Evolutionary conservation across 2,329 filamentous ascomycete genomes (phyloP).

Genomic region (Dactylellina drechsleri): DNA sequence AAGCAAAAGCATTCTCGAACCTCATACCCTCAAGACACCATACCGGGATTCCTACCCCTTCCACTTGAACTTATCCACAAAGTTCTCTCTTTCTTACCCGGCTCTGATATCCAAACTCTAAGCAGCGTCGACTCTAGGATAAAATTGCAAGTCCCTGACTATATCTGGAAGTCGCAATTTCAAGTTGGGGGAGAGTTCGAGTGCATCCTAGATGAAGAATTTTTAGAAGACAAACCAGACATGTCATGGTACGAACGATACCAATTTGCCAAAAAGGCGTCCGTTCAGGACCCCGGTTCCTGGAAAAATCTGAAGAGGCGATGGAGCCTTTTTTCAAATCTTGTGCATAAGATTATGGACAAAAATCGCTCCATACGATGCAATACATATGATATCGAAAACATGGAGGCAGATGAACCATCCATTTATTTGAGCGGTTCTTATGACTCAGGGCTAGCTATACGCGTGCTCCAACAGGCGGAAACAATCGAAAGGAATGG

Average conservation of each 20-base stretch:
- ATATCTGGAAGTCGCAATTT: conserved; percentile 35
- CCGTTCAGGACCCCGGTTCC: neutral
- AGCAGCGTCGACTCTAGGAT: conserved; percentile 8
- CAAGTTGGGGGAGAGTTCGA: conserved; percentile 16
- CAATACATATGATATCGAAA: conserved; percentile 8
- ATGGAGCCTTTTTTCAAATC: conserved; percentile 8
- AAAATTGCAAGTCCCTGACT: conserved; percentile 29
- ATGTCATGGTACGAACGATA: conserved; percentile 19
- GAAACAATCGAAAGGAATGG: neutral
- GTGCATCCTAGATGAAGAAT: conserved; percentile 3
- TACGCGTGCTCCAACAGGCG: neutral
- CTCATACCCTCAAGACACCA: neutral
- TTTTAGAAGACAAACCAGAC: neutral
- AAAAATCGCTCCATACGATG: neutral
- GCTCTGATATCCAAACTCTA: conserved; percentile 19
- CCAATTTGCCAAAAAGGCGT: conserved; percentile 10
- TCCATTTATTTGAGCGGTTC: neutral
- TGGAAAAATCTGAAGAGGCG: conserved; percentile 23
- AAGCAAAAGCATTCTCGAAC: neutral
- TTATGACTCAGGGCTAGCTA: neutral
- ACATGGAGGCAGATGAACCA: neutral
- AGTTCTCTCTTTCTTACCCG: conserved; percentile 27
- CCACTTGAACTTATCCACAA: conserved; percentile 35
- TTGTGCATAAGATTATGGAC: conserved; percentile 24
- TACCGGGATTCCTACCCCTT: conserved; percentile 30